Percentiles rank a stretch among this genome's conserved stretches.
Conservation (phyloP, 208 protist species). For the Balamuthia mandrillaris region DNA sequence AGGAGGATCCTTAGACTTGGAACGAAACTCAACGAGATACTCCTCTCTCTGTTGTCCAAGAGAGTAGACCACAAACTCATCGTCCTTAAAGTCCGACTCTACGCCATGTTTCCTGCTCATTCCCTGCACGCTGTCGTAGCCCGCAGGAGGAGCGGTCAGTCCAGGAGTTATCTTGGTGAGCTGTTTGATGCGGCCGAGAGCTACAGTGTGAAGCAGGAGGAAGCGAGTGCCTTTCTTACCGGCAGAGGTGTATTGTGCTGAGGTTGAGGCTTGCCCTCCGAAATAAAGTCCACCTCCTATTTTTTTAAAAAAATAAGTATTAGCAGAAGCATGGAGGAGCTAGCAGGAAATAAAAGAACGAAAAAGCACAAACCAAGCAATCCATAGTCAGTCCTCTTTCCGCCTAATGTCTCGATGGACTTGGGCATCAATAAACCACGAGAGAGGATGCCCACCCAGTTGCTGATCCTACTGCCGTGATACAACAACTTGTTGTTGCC, state of each 20-base stretch:
- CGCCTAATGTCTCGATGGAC: constrained; percentile 1
- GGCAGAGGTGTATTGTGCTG: not conserved
- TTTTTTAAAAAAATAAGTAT: no score
- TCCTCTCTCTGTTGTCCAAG: constrained; percentile 40
- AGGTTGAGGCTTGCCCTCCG: constrained; percentile 9
- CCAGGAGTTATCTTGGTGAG: not conserved
- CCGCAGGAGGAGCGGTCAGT: not conserved
- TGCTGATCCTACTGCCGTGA: constrained; percentile 28
- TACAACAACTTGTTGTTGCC: not conserved
- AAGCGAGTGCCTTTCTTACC: not conserved
- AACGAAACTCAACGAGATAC: constrained; percentile 50
- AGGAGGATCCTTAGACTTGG: no score
- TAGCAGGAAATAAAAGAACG: not conserved
- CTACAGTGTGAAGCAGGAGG: constrained; percentile 19
- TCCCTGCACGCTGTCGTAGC: constrained; percentile 44
- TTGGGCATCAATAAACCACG: constrained; percentile 49
- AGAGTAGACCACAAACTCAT: constrained; percentile 51
- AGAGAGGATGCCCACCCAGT: constrained; percentile 41
- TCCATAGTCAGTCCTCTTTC: not conserved
- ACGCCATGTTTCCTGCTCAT: not conserved
- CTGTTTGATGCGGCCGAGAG: constrained; percentile 12
- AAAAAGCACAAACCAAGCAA: not conserved
- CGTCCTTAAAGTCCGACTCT: constrained; percentile 32
- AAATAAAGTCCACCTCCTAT: constrained; percentile 49
- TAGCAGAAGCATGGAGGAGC: no score